Evolutionary conservation across 495 filamentous ascomycete genomes (phyloP).

Genomic region (Tuber umbilicatum): DNA sequence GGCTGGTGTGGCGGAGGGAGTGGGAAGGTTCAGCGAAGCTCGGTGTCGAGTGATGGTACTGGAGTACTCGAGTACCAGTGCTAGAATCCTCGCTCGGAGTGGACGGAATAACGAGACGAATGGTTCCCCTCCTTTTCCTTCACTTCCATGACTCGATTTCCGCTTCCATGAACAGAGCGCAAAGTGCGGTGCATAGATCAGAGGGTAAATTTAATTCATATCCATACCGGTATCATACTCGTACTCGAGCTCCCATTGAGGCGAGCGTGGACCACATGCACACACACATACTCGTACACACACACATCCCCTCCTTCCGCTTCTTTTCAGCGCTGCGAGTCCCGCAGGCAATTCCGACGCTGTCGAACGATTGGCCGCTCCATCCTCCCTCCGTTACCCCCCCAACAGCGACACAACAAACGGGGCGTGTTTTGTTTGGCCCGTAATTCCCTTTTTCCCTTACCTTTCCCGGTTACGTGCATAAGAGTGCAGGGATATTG

Average conservation of each 20-base stretch:
- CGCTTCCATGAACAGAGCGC: background rate
- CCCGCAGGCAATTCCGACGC: constrained; percentile 16
- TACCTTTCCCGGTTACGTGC: constrained; percentile 5
- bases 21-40: constrained; percentile 12
- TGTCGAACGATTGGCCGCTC: constrained; percentile 8
- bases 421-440: constrained; percentile 20
- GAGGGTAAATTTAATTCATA: background rate
- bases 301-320: background rate
- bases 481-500: background rate
- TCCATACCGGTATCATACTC: background rate
- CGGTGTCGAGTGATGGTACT: constrained; percentile 4
- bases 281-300: too few relatives aligned
- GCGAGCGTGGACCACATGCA: background rate
- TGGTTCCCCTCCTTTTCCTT: background rate
- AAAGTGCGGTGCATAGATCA: background rate
- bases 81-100: background rate
- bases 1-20: background rate
- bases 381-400: constrained; percentile 15
- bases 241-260: background rate
- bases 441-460: background rate
- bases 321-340: constrained; percentile 4
- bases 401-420: constrained; percentile 18
- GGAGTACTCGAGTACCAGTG: too few relatives aligned
- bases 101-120: background rate
- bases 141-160: background rate